These are phyloP conservation scores for Intubia oerlemansii DNA, from an alignment of 2,329 filamentous ascomycete genomes.

Conservation along the genomic window DNA sequence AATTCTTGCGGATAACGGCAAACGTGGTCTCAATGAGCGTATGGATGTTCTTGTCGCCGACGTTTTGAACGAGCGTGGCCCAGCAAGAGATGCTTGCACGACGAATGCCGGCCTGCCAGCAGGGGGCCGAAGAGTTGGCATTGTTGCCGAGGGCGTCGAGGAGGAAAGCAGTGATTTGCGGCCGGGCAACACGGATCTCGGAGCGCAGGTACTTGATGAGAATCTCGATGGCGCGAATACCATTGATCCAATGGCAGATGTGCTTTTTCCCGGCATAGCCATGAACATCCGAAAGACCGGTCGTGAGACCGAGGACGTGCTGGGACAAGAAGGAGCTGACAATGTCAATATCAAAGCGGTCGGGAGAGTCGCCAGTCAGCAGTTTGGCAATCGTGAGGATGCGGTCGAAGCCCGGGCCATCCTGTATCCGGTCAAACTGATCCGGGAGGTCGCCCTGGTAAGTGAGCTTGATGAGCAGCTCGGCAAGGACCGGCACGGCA, in stretches of 20 bases:
- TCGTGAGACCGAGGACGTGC: constrained; percentile 72
- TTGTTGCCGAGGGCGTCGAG: constrained; percentile 49
- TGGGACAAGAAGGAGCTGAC: constrained; percentile 60
- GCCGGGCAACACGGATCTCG: constrained; percentile 58
- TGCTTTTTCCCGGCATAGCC: constrained; percentile 6
- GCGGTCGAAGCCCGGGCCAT: constrained; percentile 3
- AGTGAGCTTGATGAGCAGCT: constrained; percentile 7
- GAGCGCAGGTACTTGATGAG: constrained; percentile 60
- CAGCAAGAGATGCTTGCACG: constrained; percentile 67
- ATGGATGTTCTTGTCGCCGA: constrained; percentile 50
- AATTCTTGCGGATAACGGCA: constrained; percentile 66
- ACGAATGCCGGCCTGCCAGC: constrained; percentile 27
- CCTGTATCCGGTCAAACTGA: not conserved
- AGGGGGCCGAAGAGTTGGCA: constrained; percentile 11
- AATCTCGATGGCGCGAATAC: constrained; percentile 63
- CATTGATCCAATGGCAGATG: constrained; percentile 8
- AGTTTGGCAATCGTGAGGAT: constrained; percentile 7
- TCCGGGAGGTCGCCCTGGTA: constrained; percentile 2
- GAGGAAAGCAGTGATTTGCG: constrained; percentile 84
- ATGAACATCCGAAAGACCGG: constrained; percentile 50
- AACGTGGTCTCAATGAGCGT: constrained; percentile 74
- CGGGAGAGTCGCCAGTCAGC: constrained; percentile 10
- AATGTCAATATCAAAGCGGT: constrained; percentile 25
- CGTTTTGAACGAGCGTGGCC: constrained; percentile 52
- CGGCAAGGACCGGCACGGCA: constrained; percentile 6